Base-by-base conservation (phyloP, 768 basidiomycete genomes). In the Termitomyces sp. region DNA sequence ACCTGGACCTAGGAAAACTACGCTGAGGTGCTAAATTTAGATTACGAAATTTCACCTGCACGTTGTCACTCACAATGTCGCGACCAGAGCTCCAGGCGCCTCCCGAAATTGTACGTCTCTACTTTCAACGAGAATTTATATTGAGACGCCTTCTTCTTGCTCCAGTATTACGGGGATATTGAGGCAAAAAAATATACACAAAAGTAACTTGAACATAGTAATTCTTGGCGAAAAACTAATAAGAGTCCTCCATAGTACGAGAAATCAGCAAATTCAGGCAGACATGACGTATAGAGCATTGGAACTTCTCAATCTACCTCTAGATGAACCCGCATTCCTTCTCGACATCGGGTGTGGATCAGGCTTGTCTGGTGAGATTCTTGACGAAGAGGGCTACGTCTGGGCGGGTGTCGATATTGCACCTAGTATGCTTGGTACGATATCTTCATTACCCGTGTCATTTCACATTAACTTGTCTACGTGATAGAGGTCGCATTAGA, bases 291-390 rank as follows among this genome's bases (percentile, higher is more conserved):
- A 94, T 63, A 83, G 97, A 62, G 95, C 95, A 2, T 74, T 99
- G 35, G 97, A 98, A 69, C 78, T 99, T 11, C 78, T 98, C 43
- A 89, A 86, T 62, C 72, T 98, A 38, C 87, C 94, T 10, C 79
- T 80, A 47, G 88, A 85, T 46, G 78, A 93, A 57, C 84, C 94
- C 0, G 87, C 90, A 0, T 91, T 89, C 66, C 74, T 99, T 15
- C 81, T 98, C 35, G 97, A 99, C 68, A 94, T 99, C 55, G 97
- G 97, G 2, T 98, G 95, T 66, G 97, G 97, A 17, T 93, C 90
- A n/a, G 97, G 97, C 2, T 72, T 99, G 19, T 94, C 91, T 23
- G 97, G 97, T 1, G 95, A 98, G 74, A 94, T 98, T 64, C 75
- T 99, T 52, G 94, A 96, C 59, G 94, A 98, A 64, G 87, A 92